Evolutionary conservation across 148 eudicot species (phyloP).

Genomic region (Vaccinium darrowii): DNA sequence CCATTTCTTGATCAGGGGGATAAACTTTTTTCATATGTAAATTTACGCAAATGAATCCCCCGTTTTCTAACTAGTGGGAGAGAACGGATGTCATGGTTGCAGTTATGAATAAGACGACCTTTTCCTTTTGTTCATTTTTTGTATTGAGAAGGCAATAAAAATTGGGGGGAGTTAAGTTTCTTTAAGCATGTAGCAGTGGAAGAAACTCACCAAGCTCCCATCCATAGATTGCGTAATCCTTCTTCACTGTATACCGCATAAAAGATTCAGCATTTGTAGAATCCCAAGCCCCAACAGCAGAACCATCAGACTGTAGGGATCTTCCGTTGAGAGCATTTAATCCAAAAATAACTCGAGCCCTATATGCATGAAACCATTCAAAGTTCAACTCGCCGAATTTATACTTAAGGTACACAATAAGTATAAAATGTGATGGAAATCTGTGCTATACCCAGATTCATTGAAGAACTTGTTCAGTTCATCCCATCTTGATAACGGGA

Average conservation of each 20-base stretch:
- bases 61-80: not conserved
- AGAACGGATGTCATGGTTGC: not conserved
- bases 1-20: not conserved
- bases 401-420: not conserved
- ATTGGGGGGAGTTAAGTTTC: not conserved
- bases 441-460: constrained; percentile 54
- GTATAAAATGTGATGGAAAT: not conserved
- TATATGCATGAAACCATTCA: constrained; percentile 19
- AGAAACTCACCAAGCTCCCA: constrained; percentile 80
- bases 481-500: constrained; percentile 86
- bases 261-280: constrained; percentile 70
- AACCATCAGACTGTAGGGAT: constrained; percentile 33
- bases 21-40: not conserved
- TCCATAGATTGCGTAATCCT: constrained; percentile 58
- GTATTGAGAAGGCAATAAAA: not conserved
- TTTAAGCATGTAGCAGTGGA: constrained; percentile 1
- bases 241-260: constrained; percentile 64
- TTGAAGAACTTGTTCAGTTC: constrained; percentile 67
- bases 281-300: constrained; percentile 76
- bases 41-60: not conserved
- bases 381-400: not conserved
- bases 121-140: not conserved
- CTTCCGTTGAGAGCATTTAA: constrained; percentile 89
- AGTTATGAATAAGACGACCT: not conserved
- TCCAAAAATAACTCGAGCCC: constrained; percentile 72